phyloP scores from a whole-genome alignment of 2,329 filamentous ascomycete species.

The Furcasterigmium sp. region DNA sequence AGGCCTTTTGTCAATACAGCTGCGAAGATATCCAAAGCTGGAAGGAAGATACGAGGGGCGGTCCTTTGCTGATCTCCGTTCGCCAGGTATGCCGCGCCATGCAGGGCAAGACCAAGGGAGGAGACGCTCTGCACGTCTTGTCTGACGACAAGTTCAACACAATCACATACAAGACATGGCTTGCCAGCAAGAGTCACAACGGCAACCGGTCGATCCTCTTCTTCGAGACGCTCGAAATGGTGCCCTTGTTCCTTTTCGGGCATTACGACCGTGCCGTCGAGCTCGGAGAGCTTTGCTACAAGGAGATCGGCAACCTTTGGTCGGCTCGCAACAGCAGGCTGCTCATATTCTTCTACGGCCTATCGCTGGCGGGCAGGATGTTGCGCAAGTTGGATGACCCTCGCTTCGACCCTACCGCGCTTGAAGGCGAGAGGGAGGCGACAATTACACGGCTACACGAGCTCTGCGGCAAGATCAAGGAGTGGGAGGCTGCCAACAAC shows the following conservation, averaged over 20 bases:
- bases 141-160: slow-evolving; percentile 63
- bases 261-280: slow-evolving; percentile 56
- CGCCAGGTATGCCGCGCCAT: slow-evolving; percentile 64
- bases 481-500: slow-evolving; percentile 58
- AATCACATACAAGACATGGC: slow-evolving; percentile 54
- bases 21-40: slow-evolving; percentile 70
- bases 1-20: slow-evolving; percentile 65
- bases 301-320: slow-evolving; percentile 47
- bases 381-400: slow-evolving; percentile 45
- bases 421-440: slow-evolving; percentile 35
- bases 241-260: slow-evolving; percentile 58
- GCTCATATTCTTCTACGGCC: slow-evolving; percentile 54
- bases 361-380: slow-evolving; percentile 49
- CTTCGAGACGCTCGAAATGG: slow-evolving; percentile 63
- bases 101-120: slow-evolving; percentile 63
- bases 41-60: slow-evolving; percentile 66
- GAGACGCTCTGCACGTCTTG: slow-evolving; percentile 51
- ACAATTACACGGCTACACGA: slow-evolving; percentile 48
- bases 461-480: slow-evolving; percentile 56
- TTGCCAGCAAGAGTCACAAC: slow-evolving; percentile 44
- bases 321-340: slow-evolving; percentile 53
- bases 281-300: slow-evolving; percentile 45
- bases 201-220: slow-evolving; percentile 60
- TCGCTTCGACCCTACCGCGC: slow-evolving; percentile 33
- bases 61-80: slow-evolving; percentile 60